phyloP scores from a whole-genome alignment of 1,139 yeast species.

The Debaryomyces coudertii region DNA sequence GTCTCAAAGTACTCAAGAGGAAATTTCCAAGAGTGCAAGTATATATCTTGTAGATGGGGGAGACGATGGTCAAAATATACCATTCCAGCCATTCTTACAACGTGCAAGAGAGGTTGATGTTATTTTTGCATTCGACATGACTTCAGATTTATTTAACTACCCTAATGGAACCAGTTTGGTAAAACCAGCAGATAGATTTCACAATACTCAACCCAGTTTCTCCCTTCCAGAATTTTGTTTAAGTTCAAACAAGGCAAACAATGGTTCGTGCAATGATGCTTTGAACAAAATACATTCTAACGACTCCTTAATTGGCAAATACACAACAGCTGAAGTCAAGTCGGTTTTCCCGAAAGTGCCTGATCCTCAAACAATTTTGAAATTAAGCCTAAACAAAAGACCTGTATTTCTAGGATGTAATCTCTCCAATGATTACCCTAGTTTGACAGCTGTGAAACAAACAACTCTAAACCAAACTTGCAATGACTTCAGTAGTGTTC shows the following conservation, averaged over 20 bases:
- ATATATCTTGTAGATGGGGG: conserved; percentile 48
- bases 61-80: conserved; percentile 48
- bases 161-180: conserved; percentile 42
- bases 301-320: conserved; percentile 7
- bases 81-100: conserved; percentile 41
- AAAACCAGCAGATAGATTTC: conserved; percentile 26
- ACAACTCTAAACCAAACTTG: not conserved
- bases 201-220: conserved; percentile 18
- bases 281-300: not conserved
- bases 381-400: conserved; percentile 28
- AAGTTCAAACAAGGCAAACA: not conserved
- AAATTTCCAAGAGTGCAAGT: conserved; percentile 23
- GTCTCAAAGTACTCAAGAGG: conserved; percentile 7
- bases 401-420: conserved; percentile 65
- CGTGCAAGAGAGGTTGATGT: conserved; percentile 35
- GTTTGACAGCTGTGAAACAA: conserved; percentile 5
- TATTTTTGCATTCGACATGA: conserved; percentile 41
- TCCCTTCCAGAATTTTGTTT: conserved; percentile 23
- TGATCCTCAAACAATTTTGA: conserved; percentile 30
- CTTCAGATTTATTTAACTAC: conserved; percentile 40
- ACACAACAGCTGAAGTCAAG: not conserved
- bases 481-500: not conserved
- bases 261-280: not conserved
- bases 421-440: conserved; percentile 35
- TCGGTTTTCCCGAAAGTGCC: conserved; percentile 46